Percentiles rank a stretch among this genome's conserved stretches.
Conservation (phyloP, 2,329 filamentous ascomycete genomes). For the Pestalotiopsis fici region DNA sequence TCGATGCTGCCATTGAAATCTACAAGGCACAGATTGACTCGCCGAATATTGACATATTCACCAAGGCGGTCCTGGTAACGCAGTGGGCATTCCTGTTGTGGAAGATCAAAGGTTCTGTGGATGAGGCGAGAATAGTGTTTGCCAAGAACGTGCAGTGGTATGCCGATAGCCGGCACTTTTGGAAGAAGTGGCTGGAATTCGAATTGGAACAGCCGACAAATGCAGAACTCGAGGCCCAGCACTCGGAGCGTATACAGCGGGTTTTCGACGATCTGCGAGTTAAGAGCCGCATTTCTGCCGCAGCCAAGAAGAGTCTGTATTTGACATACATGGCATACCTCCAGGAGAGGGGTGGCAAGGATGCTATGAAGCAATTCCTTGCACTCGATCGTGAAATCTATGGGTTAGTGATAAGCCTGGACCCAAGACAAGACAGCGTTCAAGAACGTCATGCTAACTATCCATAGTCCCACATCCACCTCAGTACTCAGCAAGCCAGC, state of each 20-base stretch:
- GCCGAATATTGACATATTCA: conserved; percentile 69
- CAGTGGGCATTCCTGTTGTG: conserved; percentile 87
- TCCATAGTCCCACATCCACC: conserved; percentile 46
- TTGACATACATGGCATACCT: conserved; percentile 82
- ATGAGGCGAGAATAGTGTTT: conserved; percentile 84
- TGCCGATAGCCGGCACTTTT: conserved; percentile 83
- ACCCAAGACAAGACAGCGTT: neutral
- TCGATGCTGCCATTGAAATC: conserved; percentile 82
- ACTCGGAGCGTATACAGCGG: conserved; percentile 75
- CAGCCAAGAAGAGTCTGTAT: conserved; percentile 73
- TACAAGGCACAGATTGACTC: conserved; percentile 81
- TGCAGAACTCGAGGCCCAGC: conserved; percentile 61
- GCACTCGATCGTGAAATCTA: conserved; percentile 83
- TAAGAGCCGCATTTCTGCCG: conserved; percentile 69
- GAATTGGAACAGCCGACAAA: conserved; percentile 81
- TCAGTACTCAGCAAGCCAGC: conserved; percentile 36
- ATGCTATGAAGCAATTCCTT: conserved; percentile 85
- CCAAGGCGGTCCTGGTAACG: conserved; percentile 83
- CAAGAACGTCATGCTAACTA: conserved; percentile 7
- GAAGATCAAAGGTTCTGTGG: conserved; percentile 79
- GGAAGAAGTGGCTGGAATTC: conserved; percentile 85
- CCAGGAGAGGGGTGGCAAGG: conserved; percentile 77
- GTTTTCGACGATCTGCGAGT: conserved; percentile 75
- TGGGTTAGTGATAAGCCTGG: conserved; percentile 68
- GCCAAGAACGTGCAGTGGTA: conserved; percentile 82